Base-by-base conservation (phyloP, 1,139 yeast species). In the Geotrichum bryndzae region DNA sequence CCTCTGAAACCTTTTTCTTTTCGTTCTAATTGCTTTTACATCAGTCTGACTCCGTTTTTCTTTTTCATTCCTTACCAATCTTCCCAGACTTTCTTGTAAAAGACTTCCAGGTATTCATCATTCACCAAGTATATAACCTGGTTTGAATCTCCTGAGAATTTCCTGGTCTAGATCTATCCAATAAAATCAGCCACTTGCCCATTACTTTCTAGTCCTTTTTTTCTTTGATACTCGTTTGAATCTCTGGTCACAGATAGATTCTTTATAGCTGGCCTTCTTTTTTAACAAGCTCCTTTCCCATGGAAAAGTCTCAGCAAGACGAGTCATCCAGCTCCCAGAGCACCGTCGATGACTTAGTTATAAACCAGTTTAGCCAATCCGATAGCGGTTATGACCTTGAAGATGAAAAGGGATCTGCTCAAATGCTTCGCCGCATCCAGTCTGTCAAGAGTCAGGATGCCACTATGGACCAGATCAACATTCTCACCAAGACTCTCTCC, bases 401-500 rank as follows among this genome's bases (percentile, higher is more conserved):
- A 41, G 48, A 41, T 15, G 23, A 41, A 6, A 41, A 41, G 22
- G 22, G 48, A 41, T 41, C 48, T 5, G 23, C n/a, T n/a, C 48
- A 41, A n/a, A 41, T 41, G 48, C 48, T 41, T 4, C 48, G 48
- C 3, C 48, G 48, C 22, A 41, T 41, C 18, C 18, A 41, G 5
- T 41, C 48, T n/a, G 22, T 41, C 10, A 41, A n/a, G 7, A 41
- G 22, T 10, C 22, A n/a, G 6, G 48, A 41, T 41, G 18, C 48
- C 18, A 41, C 2, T n/a, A 41, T 41, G 48, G 48, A 41, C 5
- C 48, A 18, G 2, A 18, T 41, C 10, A 41, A n/a, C 8, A 23
- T 5, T 41, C 48, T 41, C 2, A 75, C 80, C 2, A 73, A 79
- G 67, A 77, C 75, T 46, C 66, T 78, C 57, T 76, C 80, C 25